Evolutionary conservation across 371 early-diverging fungal genomes (phyloP), one percentile per base, ranked within the genome.

Genomic region (Mucor saturninus): DNA sequence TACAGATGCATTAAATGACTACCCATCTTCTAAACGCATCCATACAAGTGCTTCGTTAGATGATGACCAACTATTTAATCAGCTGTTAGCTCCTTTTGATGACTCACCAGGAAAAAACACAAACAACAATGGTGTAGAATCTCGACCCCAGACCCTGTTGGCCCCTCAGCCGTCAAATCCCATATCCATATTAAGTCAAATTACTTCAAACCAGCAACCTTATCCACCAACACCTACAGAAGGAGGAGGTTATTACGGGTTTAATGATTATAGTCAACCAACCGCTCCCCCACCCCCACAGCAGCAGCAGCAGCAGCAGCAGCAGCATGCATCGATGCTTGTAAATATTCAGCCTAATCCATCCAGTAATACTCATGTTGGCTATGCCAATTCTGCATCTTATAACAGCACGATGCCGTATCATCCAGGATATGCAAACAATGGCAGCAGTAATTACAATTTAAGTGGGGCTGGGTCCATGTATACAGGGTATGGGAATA

Each of bases 21-120:
- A 30, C 10, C 7, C 15, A n/a, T 5, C 32, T 13, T n/a, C 5
- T 21, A 59, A 59, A 38, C 31, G 50, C 6, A 21, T n/a, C 26
- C 26, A 59, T 49, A 59, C 38, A 13, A 56, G 28, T 9, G n/a
- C 35, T 35, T 26, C 35, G 10, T 11, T 53, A 42, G 65, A 65
- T 5, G 65, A 65, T 5, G 65, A 65, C 8, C 65, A 59, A 10
- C 8, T 66, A 2, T 66, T 66, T 14, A 52, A 56, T 11, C 66
- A 60, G 31, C 32, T 66, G 4, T 14, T 66, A 1, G 66, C 61
- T 3, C 66, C 66, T 10, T 66, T 59, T 21, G 52, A 66, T 2
- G 61, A 61, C 6, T 43, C 61, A 2, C 55, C 50, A n/a, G 32
- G 4, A 40, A 54, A 59, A 31, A 11, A n/a, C 28, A 38, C 21